These are phyloP conservation scores for Scenedesmus sp. DNA, from an alignment of 163 green algal species.

Conservation along the genomic window DNA sequence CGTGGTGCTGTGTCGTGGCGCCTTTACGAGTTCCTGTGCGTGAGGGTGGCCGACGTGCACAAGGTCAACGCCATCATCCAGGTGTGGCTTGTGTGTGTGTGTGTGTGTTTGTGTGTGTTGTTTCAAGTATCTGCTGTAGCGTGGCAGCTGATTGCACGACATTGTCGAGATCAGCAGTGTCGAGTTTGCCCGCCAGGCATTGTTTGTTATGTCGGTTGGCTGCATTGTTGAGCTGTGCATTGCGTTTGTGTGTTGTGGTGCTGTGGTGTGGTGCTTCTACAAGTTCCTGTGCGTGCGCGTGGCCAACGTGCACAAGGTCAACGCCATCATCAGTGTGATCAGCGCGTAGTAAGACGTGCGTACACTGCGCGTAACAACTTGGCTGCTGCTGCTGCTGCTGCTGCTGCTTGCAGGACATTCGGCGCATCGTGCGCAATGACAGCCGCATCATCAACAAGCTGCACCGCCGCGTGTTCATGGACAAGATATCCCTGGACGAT, in stretches of 20 bases:
- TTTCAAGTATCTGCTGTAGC: background rate
- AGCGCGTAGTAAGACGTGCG: too few relatives aligned
- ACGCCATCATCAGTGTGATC: constrained; percentile 47
- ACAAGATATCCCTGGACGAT: constrained; percentile 87
- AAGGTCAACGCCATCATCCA: constrained; percentile 66
- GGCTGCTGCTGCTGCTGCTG: background rate
- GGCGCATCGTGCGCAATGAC: constrained; percentile 89
- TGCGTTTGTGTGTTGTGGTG: background rate
- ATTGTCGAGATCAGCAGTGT: too few relatives aligned
- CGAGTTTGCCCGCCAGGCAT: too few relatives aligned
- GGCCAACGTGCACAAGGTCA: constrained; percentile 82
- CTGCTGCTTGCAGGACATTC: constrained; percentile 81
- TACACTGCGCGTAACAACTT: too few relatives aligned
- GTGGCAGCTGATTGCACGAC: background rate
- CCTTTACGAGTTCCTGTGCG: constrained; percentile 83
- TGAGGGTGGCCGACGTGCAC: constrained; percentile 86
- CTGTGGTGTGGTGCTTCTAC: constrained; percentile 79
- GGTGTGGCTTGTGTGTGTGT: background rate
- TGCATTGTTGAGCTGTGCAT: too few relatives aligned
- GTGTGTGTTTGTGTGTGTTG: background rate
- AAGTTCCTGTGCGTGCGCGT: constrained; percentile 85
- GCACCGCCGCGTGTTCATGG: constrained; percentile 92
- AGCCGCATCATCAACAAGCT: constrained; percentile 91
- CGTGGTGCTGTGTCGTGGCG: constrained; percentile 66
- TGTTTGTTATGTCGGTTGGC: too few relatives aligned